Evolutionary conservation across 148 eudicot genomes (phyloP), one percentile per base, ranked within the genome.

Genomic region (Amaranthus palmeri): DNA sequence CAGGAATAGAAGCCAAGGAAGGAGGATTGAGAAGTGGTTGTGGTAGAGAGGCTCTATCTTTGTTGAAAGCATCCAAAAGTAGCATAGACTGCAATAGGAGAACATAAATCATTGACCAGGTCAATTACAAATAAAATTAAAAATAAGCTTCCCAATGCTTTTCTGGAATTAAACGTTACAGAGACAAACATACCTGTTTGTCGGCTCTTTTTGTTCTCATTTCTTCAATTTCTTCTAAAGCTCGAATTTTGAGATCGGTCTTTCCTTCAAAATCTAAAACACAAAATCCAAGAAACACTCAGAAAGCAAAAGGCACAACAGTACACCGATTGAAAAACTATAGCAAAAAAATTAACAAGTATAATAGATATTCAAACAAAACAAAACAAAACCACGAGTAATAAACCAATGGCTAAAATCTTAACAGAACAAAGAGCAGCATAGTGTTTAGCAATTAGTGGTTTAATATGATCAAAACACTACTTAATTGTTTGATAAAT

Each of bases 21-120:
- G 92, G 90, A 65, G 98, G 84, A 74, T 89, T 91, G 46, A 85
- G 86, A 67, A 91, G 87, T 50, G 98, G 96, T 77, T 89, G 96
- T 8, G 97, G 97, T 71, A 93, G 84, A 55, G 97, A 86, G 61
- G 97, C 98, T 76, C 97, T 84, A 75, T 93, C 98, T 81, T 86
- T 91, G 87, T 93, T 93, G 79, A 91, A 93, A 11, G 98, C 98
- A 75, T 93, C 98, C 77, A 93, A 82, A 64, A 93, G 90, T 60
- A 93, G 97, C 82, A 77, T 86, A 48, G 98, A 89, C 98, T 93
- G 85, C 71, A 74, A 79, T 53, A 52, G 18, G 62, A 59, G 60
- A 51, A 69, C 47, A 42, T 18, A 45, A 12, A 68, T 57, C 61
- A 53, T 55, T 59, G 3, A 51, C 51, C 40, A 57, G 46, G 51